Conservation (phyloP, 441 rosid genomes). For the Gossypium laxum region DNA sequence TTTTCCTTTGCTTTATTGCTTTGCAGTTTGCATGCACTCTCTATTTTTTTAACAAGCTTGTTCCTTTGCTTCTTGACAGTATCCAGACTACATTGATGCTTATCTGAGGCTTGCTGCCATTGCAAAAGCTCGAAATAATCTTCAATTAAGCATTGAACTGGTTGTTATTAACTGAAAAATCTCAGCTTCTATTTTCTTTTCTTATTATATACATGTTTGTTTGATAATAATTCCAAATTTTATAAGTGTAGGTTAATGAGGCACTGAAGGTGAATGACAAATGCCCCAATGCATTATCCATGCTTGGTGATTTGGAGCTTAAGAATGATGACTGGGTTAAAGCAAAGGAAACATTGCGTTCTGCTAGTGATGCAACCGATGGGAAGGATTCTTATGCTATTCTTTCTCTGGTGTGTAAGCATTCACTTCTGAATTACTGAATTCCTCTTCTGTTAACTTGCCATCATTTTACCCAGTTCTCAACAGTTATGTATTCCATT, state of each 20-base stretch:
- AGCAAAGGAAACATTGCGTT: slow-evolving; percentile 94
- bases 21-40: slow-evolving; percentile 12
- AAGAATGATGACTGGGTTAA: slow-evolving; percentile 99
- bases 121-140: slow-evolving; percentile 81
- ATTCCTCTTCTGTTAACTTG: neutral
- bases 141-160: slow-evolving; percentile 91
- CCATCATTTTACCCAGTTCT: neutral
- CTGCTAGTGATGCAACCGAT: slow-evolving; percentile 88
- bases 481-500: neutral
- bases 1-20: neutral
- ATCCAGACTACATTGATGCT: slow-evolving; percentile 86
- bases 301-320: slow-evolving; percentile 97
- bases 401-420: slow-evolving; percentile 69
- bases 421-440: neutral
- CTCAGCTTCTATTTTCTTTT: slow-evolving; percentile 8
- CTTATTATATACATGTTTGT: slow-evolving; percentile 11
- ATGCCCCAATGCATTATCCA: slow-evolving; percentile 78
- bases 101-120: slow-evolving; percentile 90
- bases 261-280: slow-evolving; percentile 85
- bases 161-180: slow-evolving; percentile 29
- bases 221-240: slow-evolving; percentile 6
- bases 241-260: slow-evolving; percentile 59
- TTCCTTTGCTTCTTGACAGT: slow-evolving; percentile 39
- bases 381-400: slow-evolving; percentile 95
- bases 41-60: slow-evolving; percentile 17